Evolutionary conservation across 1,139 yeast species (phyloP), one percentile per base, ranked within the genome.

Genomic region (Scheffersomyces titani): DNA sequence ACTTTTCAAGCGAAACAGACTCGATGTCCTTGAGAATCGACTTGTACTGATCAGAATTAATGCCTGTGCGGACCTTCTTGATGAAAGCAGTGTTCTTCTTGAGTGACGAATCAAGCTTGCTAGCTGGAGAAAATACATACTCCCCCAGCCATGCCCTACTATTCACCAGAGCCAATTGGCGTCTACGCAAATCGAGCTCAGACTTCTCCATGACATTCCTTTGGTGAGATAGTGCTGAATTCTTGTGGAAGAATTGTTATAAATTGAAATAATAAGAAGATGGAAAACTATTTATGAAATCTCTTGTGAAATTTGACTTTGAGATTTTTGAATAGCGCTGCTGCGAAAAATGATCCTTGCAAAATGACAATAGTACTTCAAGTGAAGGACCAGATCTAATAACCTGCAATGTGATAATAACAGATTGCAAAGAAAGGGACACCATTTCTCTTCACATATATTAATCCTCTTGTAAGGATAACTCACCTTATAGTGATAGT

Each of bases 51-150:
- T 85, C 89, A 47, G 77, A 82, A 47, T 75, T 81, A 50, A 92
- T 74, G 3, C 88, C 79, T 3, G 83, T 77, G 60, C 87, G 81
- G 54, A 92, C 72, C 65, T 89, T 89, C 67, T 88, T 89, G 57
- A 92, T 87, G 64, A 92, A 90, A 0, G 92, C 89, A 4, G 92
- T 88, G 68, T 93, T 92, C 69, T 89, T 90, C 77, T 92, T 93
- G 59, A 93, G 75, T 54, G 94, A 88, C 0, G 96, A 78, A 67
- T 93, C 98, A 18, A 88, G 75, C 51, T 82, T 79, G 18, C 68
- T 60, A 1, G 77, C 67, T 0, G 73, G 57, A 13, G 54, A 50
- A 19, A 63, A 60, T n/a, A 67, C 70, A 7, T 58, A 64, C 44
- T 75, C 81, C 1, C 86, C 89, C 36, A 72, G 70, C 91, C 92